These are phyloP conservation scores for Vitis rotundifolia DNA, from an alignment of 164 flowering plant genomes.

Conservation along the genomic window DNA sequence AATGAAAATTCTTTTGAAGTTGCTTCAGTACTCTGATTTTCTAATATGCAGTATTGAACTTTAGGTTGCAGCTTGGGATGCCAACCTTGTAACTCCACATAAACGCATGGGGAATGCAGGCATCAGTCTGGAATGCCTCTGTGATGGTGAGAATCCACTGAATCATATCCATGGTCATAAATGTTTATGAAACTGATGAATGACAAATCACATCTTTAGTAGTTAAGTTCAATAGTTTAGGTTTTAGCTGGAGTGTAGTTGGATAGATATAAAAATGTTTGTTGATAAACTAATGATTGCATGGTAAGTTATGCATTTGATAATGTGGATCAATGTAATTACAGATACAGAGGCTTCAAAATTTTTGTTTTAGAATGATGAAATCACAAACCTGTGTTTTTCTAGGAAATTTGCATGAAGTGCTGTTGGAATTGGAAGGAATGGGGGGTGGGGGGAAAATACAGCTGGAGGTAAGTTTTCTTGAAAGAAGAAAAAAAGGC, in stretches of 20 bases:
- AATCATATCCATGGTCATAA: not conserved
- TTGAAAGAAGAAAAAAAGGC: not conserved
- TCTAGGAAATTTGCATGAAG: slow-evolving; percentile 72
- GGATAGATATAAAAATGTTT: no score
- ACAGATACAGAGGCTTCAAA: not conserved
- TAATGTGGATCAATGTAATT: not conserved
- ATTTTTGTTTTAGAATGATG: not conserved
- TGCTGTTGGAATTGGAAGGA: slow-evolving; percentile 85
- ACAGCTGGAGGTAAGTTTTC: slow-evolving; percentile 69
- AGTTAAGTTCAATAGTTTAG: no score
- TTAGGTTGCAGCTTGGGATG: slow-evolving; percentile 99
- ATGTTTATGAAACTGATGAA: not conserved
- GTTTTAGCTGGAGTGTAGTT: no score
- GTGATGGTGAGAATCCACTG: slow-evolving; percentile 70
- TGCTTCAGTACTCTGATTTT: not conserved
- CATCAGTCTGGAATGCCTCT: slow-evolving; percentile 54
- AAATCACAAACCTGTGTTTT: slow-evolving; percentile 15
- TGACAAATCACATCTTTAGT: not conserved
- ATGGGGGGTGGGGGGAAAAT: slow-evolving; percentile 97
- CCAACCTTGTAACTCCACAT: slow-evolving; percentile 95
- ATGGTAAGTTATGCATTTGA: not conserved
- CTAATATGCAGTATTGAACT: slow-evolving; percentile 4
- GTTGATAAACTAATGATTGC: no score
- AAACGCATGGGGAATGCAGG: slow-evolving; percentile 94
- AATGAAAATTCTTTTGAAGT: not conserved